Evolutionary conservation across 768 basidiomycete species (phyloP).

Genomic region (Wakefieldia striispora): DNA sequence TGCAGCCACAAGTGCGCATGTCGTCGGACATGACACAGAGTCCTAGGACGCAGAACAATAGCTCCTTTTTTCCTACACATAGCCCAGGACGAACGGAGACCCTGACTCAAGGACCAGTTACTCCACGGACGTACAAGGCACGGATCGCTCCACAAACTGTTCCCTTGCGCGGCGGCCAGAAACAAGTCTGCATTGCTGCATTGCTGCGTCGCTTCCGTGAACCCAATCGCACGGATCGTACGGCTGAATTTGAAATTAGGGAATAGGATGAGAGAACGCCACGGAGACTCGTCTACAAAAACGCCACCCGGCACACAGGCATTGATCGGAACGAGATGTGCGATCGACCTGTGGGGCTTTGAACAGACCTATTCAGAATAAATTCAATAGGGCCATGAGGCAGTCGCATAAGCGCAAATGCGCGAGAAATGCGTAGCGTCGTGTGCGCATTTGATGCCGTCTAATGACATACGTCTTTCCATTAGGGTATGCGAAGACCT

Average conservation of each 20-base stretch:
- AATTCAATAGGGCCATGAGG: constrained; percentile 19
- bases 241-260: constrained; percentile 22
- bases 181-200: constrained; percentile 14
- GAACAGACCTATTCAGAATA: constrained; percentile 6
- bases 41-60: background rate
- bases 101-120: constrained; percentile 14
- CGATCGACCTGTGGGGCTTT: constrained; percentile 16
- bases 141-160: constrained; percentile 17
- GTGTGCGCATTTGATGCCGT: constrained; percentile 12
- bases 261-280: constrained; percentile 22
- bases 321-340: constrained; percentile 27
- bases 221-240: constrained; percentile 7
- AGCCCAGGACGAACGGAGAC: constrained; percentile 13
- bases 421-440: constrained; percentile 5
- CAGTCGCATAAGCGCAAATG: constrained; percentile 14
- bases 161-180: constrained; percentile 7
- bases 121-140: constrained; percentile 23
- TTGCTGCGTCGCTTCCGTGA: constrained; percentile 12
- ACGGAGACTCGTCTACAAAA: constrained; percentile 19
- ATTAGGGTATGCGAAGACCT: constrained; percentile 13
- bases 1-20: constrained; percentile 5
- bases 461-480: constrained; percentile 12
- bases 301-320: constrained; percentile 22
- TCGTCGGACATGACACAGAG: constrained; percentile 21
- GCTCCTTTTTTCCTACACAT: background rate